Evolutionary conservation across 192 early-diverging fungal species (phyloP).

Genomic region (Umbelopsis vinacea): DNA sequence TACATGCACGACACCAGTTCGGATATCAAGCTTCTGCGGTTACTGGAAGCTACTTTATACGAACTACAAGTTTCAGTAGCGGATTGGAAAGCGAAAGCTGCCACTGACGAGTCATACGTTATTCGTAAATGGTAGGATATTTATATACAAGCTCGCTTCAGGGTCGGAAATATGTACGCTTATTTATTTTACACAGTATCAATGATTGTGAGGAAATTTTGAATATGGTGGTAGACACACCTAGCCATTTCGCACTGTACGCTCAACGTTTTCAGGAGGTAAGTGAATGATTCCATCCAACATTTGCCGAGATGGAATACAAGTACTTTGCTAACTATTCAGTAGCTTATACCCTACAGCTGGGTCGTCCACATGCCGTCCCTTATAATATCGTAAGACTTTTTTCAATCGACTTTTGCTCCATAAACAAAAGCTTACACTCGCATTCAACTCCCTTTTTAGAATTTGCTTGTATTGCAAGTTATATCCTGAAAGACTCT

Average conservation of each 20-base stretch:
- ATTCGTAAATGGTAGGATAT: not conserved
- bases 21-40: not conserved
- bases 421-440: not conserved
- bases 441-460: not conserved
- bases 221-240: not conserved
- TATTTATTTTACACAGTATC: not conserved
- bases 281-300: not conserved
- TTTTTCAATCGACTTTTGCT: too few relatives aligned
- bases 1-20: not conserved
- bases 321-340: not conserved
- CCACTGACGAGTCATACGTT: not conserved
- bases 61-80: not conserved
- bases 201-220: not conserved
- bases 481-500: not conserved
- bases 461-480: not conserved
- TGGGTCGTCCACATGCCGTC: conserved; percentile 14
- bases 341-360: not conserved
- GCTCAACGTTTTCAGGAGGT: conserved; percentile 4
- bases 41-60: not conserved
- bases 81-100: not conserved
- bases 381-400: not conserved
- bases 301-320: not conserved
- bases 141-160: not conserved
- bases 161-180: not conserved
- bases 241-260: not conserved